Evolutionary conservation across 306 rosid genomes (phyloP).

Genomic region (Fragaria iinumae): DNA sequence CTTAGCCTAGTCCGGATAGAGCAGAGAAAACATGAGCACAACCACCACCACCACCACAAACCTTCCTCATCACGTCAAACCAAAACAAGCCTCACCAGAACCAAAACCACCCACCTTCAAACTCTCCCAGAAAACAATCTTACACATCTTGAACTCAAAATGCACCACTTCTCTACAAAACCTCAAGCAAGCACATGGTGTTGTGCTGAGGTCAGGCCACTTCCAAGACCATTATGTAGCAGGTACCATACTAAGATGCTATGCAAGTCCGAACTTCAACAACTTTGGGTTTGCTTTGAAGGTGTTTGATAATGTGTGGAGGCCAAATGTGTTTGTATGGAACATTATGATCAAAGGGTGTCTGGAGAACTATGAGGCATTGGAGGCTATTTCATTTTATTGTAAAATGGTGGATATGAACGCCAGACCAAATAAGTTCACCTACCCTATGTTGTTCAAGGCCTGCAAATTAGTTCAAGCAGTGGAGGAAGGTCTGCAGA

Average conservation of each 20-base stretch:
- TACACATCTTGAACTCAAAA: slow-evolving; percentile 41
- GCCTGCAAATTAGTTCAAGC: slow-evolving; percentile 44
- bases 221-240: slow-evolving; percentile 58
- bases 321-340: slow-evolving; percentile 62
- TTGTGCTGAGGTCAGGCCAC: slow-evolving; percentile 44
- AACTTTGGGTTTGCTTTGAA: slow-evolving; percentile 38
- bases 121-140: slow-evolving; percentile 50
- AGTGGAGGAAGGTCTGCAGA: slow-evolving; percentile 45
- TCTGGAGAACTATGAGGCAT: slow-evolving; percentile 41
- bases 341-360: slow-evolving; percentile 53
- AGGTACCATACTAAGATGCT: slow-evolving; percentile 46
- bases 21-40: slow-evolving; percentile 37
- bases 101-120: slow-evolving; percentile 25
- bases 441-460: slow-evolving; percentile 53
- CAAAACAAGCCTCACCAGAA: slow-evolving; percentile 19
- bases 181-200: slow-evolving; percentile 50
- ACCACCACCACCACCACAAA: slow-evolving; percentile 32
- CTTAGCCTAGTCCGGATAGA: neutral
- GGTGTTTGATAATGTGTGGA: slow-evolving; percentile 45
- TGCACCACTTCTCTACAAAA: slow-evolving; percentile 39
- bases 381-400: slow-evolving; percentile 37
- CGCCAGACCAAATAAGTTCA: slow-evolving; percentile 58
- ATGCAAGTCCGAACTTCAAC: slow-evolving; percentile 36
- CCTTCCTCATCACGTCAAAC: slow-evolving; percentile 29
- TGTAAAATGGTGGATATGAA: slow-evolving; percentile 33